Evolutionary conservation across 2,329 filamentous ascomycete genomes (phyloP).

Genomic region (Pseudovirgaria hyperparasitica): DNA sequence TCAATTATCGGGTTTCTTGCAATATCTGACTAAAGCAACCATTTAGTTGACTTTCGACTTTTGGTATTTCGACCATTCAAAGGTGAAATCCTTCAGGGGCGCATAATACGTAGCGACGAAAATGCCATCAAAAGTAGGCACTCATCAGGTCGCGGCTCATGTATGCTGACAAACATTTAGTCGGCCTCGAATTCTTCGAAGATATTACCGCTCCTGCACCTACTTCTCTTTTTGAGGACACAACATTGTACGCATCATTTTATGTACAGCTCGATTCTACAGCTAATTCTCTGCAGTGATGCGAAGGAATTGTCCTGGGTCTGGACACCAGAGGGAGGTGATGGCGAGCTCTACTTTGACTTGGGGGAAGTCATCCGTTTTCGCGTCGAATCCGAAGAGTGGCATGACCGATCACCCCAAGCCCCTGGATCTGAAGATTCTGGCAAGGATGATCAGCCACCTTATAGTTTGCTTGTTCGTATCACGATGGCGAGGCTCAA

Average conservation of each 20-base stretch:
- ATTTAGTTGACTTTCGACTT: constrained; percentile 75
- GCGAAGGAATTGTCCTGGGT: constrained; percentile 70
- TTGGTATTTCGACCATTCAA: constrained; percentile 94
- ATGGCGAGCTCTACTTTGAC: constrained; percentile 76
- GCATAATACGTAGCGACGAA: constrained; percentile 62
- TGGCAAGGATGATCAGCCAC: constrained; percentile 50
- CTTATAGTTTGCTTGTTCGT: constrained; percentile 51
- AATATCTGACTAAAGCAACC: constrained; percentile 1
- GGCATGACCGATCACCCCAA: constrained; percentile 82
- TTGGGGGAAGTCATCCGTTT: constrained; percentile 80
- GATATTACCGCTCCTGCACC: constrained; percentile 63
- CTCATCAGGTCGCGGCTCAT: neutral
- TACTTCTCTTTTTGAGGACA: constrained; percentile 19
- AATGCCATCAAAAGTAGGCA: constrained; percentile 56
- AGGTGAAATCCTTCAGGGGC: constrained; percentile 77
- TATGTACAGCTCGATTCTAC: constrained; percentile 10
- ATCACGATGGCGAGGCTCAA: neutral
- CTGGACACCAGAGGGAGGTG: constrained; percentile 62
- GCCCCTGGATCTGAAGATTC: constrained; percentile 54
- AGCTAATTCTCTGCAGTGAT: constrained; percentile 39
- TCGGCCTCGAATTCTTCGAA: constrained; percentile 85
- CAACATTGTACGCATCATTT: constrained; percentile 50
- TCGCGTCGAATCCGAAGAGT: constrained; percentile 74
- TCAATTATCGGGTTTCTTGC: constrained; percentile 7
- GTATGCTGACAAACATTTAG: constrained; percentile 23